Evolutionary conservation across 2,329 filamentous ascomycete genomes (phyloP).

Genomic region (Stagonosporopsis rhizophila): DNA sequence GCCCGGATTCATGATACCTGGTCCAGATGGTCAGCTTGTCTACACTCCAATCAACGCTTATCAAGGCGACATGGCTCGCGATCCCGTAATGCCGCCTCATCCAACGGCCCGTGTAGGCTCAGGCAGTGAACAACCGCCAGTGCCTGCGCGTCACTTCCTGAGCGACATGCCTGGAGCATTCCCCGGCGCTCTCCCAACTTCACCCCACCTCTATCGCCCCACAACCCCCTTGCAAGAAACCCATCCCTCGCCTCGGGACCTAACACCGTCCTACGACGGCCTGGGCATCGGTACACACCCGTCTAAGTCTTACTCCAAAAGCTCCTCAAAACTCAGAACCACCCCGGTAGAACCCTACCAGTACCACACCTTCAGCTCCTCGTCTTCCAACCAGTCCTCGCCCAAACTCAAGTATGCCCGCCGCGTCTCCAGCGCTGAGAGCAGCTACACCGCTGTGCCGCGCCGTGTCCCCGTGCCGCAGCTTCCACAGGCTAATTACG

Average conservation of each 20-base stretch:
- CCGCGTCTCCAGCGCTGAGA: constrained; percentile 36
- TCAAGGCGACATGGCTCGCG: constrained; percentile 47
- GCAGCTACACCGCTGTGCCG: constrained; percentile 39
- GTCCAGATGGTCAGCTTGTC: constrained; percentile 56
- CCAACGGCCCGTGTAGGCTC: constrained; percentile 54
- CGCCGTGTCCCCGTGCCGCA: constrained; percentile 47
- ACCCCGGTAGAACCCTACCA: constrained; percentile 45
- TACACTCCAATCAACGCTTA: constrained; percentile 55
- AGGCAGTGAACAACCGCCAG: constrained; percentile 32
- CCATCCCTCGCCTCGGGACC: constrained; percentile 30
- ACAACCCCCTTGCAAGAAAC: constrained; percentile 24
- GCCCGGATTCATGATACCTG: constrained; percentile 57
- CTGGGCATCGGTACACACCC: constrained; percentile 24
- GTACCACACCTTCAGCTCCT: constrained; percentile 41
- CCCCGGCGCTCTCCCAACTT: constrained; percentile 47
- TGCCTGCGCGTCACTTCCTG: constrained; percentile 17
- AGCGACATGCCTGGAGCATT: constrained; percentile 49
- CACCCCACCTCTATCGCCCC: constrained; percentile 32
- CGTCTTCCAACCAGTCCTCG: constrained; percentile 31
- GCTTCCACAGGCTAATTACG: constrained; percentile 28
- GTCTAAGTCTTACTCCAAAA: constrained; percentile 27
- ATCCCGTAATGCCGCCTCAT: constrained; percentile 45
- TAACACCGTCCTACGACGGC: constrained; percentile 22
- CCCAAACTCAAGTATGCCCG: constrained; percentile 40
- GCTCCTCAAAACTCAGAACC: constrained; percentile 24